Percentiles rank a stretch among this genome's conserved stretches.
These are phyloP conservation scores for Aquanectria penicillioides DNA, from an alignment of 2,329 filamentous ascomycete species.

Conservation along the genomic window DNA sequence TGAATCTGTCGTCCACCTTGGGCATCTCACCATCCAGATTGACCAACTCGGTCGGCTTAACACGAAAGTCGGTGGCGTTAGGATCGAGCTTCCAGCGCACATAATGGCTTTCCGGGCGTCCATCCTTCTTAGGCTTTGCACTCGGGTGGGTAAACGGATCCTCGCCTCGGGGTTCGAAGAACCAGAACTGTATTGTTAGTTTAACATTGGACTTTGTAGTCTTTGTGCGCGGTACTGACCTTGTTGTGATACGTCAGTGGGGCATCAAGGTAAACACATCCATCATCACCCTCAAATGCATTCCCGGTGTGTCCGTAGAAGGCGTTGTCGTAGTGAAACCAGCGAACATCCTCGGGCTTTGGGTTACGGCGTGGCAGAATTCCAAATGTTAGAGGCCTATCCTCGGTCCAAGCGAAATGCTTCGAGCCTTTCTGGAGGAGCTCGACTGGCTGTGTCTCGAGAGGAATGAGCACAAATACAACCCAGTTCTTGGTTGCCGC, in stretches of 20 bases:
- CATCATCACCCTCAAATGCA: constrained; percentile 4
- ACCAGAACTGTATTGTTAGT: neutral
- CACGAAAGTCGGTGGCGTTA: neutral
- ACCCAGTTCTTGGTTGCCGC: constrained; percentile 1
- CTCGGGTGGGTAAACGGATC: neutral
- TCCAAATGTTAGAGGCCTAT: neutral
- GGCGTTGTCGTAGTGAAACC: constrained; percentile 1
- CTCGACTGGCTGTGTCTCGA: neutral
- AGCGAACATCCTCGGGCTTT: constrained; percentile 1
- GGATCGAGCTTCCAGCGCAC: neutral
- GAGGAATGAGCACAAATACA: neutral
- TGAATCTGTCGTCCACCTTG: neutral
- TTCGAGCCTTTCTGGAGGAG: neutral
- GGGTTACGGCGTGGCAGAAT: constrained; percentile 1
- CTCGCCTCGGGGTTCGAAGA: neutral
- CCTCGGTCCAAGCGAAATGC: neutral
- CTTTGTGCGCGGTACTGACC: neutral
- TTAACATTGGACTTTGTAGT: neutral
- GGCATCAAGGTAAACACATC: constrained; percentile 1
- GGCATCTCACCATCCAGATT: neutral
- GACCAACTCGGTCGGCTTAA: neutral
- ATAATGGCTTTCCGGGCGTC: neutral
- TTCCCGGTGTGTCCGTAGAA: constrained; percentile 1
- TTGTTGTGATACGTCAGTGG: neutral
- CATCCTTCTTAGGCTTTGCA: neutral